Evolutionary conservation across 1,284 basidiomycete species (phyloP).

Genomic region (Agaricales sp.): DNA sequence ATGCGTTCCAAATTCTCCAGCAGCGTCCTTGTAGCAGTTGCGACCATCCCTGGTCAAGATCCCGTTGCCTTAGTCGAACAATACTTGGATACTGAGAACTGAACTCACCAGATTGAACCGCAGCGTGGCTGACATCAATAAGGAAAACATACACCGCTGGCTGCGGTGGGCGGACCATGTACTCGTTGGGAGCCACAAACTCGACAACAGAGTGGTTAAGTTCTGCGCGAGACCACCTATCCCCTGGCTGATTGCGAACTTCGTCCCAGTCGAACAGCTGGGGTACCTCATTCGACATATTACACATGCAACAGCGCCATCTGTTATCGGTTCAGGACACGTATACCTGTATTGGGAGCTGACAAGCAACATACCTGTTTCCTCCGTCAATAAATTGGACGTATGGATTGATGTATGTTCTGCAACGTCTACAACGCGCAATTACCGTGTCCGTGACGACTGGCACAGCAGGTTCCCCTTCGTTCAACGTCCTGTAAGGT

Average conservation of each 20-base stretch:
- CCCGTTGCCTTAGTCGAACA: neutral
- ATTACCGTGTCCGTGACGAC: constrained; percentile 92
- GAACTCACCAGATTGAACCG: constrained; percentile 70
- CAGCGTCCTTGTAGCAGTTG: constrained; percentile 92
- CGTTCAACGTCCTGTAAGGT: constrained; percentile 80
- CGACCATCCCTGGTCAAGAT: constrained; percentile 76
- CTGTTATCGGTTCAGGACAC: constrained; percentile 22
- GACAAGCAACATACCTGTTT: constrained; percentile 54
- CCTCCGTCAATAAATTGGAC: constrained; percentile 98
- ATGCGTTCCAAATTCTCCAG: constrained; percentile 92
- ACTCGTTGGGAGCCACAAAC: constrained; percentile 96
- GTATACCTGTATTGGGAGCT: too few species aligned
- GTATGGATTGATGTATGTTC: constrained; percentile 98
- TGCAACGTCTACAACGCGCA: constrained; percentile 92
- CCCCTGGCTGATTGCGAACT: constrained; percentile 85
- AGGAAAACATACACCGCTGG: constrained; percentile 96
- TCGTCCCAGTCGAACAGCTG: constrained; percentile 99
- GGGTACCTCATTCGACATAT: constrained; percentile 97
- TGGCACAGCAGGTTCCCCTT: constrained; percentile 74
- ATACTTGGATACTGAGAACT: neutral
- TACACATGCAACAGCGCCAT: constrained; percentile 99
- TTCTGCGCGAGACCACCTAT: constrained; percentile 91
- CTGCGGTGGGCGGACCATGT: constrained; percentile 98
- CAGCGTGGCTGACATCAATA: constrained; percentile 91
- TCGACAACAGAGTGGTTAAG: constrained; percentile 92